phyloP scores from a whole-genome alignment of 208 protist genomes.

The Balamuthia mandrillaris region DNA sequence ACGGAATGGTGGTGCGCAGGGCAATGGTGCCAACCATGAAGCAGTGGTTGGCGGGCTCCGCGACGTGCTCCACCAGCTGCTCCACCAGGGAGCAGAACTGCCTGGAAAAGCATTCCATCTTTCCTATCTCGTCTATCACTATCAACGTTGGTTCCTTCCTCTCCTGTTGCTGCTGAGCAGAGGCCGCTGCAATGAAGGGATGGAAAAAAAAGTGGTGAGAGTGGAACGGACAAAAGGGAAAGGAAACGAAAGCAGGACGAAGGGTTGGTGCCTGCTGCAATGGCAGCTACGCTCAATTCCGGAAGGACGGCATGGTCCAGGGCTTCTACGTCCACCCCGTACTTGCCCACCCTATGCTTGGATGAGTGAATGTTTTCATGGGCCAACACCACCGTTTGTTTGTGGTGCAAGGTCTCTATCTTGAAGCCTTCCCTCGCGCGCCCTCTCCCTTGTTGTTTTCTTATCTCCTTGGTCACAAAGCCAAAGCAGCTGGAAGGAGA shows the following conservation, averaged over 20 bases:
- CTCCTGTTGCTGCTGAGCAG: background rate
- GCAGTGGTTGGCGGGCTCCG: too few species aligned
- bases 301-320: background rate
- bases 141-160: background rate
- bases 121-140: constrained; percentile 18
- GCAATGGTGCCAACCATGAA: too few species aligned
- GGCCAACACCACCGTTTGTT: background rate
- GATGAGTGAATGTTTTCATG: too few species aligned
- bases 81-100: too few species aligned
- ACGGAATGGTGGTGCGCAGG: too few species aligned
- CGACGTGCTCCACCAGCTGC: too few species aligned
- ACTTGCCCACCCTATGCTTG: background rate
- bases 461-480: background rate
- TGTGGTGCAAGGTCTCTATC: background rate
- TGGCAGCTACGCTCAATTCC: background rate
- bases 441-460: background rate
- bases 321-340: background rate
- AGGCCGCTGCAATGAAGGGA: background rate
- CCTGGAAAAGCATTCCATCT: constrained; percentile 31
- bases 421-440: background rate
- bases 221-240: too few species aligned
- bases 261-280: background rate
- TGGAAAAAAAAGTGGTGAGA: too few species aligned
- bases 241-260: background rate
- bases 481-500: background rate